phyloP scores from a whole-genome alignment of 345 rosid genomes.

The Melastoma malabathricum region DNA sequence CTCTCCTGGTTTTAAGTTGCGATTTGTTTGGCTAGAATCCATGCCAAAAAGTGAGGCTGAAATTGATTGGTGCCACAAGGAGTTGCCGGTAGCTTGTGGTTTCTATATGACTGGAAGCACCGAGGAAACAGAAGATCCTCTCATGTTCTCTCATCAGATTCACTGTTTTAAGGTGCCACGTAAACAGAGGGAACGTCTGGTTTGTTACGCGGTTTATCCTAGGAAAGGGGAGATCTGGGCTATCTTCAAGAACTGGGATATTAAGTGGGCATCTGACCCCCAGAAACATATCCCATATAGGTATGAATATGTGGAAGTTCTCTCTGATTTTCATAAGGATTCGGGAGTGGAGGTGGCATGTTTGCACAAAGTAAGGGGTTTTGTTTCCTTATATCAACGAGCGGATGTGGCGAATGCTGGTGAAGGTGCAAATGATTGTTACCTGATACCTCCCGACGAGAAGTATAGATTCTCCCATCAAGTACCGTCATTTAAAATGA shows the following conservation, averaged over 20 bases:
- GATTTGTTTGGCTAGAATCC: slow-evolving; percentile 69
- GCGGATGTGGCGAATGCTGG: slow-evolving; percentile 19
- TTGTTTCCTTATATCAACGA: slow-evolving; percentile 51
- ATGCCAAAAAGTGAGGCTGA: slow-evolving; percentile 21
- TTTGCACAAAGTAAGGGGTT: slow-evolving; percentile 64
- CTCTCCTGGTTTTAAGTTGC: slow-evolving; percentile 41
- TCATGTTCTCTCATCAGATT: slow-evolving; percentile 60
- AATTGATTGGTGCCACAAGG: slow-evolving; percentile 22
- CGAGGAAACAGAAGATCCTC: slow-evolving; percentile 23
- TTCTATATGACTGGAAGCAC: slow-evolving; percentile 24
- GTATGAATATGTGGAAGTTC: slow-evolving; percentile 57
- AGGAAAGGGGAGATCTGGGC: slow-evolving; percentile 84
- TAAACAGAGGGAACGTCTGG: slow-evolving; percentile 3
- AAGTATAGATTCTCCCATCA: slow-evolving; percentile 65
- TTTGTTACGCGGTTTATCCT: slow-evolving; percentile 38
- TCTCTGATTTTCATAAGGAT: slow-evolving; percentile 34
- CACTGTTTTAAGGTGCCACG: slow-evolving; percentile 1
- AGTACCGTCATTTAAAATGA: slow-evolving; percentile 54
- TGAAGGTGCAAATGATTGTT: slow-evolving; percentile 8
- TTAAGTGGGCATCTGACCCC: slow-evolving; percentile 34
- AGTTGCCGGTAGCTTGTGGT: slow-evolving; percentile 63
- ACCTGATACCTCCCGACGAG: slow-evolving; percentile 29
- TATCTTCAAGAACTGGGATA: slow-evolving; percentile 59
- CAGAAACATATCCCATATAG: slow-evolving; percentile 33
- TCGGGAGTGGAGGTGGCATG: slow-evolving; percentile 53